phyloP scores from a whole-genome alignment of 2,329 filamentous ascomycete species.

The Sporothrix schenckii region DNA sequence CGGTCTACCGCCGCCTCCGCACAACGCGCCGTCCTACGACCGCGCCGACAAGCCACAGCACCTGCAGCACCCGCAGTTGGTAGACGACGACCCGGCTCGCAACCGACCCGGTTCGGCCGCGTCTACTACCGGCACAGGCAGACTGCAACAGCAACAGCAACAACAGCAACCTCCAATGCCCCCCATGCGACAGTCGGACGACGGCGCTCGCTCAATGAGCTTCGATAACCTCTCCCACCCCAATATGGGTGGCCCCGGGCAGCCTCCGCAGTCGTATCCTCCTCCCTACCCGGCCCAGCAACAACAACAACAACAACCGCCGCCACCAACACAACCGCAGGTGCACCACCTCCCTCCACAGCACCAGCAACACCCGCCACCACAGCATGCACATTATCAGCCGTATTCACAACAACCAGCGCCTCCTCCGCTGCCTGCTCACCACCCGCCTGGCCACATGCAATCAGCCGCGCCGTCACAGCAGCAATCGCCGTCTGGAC shows the following conservation, averaged over 20 bases:
- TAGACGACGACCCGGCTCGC: conserved; percentile 24
- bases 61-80: neutral
- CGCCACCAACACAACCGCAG: too few species aligned
- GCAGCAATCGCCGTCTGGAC: neutral
- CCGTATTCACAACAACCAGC: conserved; percentile 42
- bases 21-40: neutral
- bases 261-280: conserved; percentile 17
- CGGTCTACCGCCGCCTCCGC: neutral
- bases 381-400: conserved; percentile 26
- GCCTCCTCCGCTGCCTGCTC: conserved; percentile 40
- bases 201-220: conserved; percentile 32
- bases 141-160: neutral
- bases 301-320: conserved; percentile 3
- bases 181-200: conserved; percentile 28
- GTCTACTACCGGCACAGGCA: conserved; percentile 1
- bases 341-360: too few species aligned
- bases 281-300: neutral
- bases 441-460: conserved; percentile 3
- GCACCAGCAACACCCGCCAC: conserved; percentile 20
- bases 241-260: conserved; percentile 21
- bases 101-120: conserved; percentile 25
- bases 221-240: conserved; percentile 30
- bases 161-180: conserved; percentile 3
- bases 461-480: neutral
- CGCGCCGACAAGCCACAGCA: conserved; percentile 21